Percentiles rank a stretch among this genome's conserved stretches.
Evolutionary conservation across 2,329 filamentous ascomycete species (phyloP).

Genomic region (Coniochaeta prunicola): DNA sequence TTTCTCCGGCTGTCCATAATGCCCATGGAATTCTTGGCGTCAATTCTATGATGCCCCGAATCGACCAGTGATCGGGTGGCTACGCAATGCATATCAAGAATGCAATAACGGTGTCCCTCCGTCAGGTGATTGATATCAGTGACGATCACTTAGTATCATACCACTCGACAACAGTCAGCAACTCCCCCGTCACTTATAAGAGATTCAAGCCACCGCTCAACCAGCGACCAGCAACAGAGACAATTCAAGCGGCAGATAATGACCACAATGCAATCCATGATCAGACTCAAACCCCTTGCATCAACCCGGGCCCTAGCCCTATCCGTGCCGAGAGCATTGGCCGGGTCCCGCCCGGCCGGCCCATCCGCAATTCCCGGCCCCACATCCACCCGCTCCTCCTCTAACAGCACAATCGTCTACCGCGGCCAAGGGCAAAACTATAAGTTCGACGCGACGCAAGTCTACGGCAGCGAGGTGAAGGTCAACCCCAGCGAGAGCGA

Average conservation of each 20-base stretch:
- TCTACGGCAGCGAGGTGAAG: conserved; percentile 10
- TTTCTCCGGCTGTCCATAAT: too few species aligned
- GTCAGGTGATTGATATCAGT: not conserved
- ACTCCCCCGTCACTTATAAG: not conserved
- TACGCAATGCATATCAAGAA: too few species aligned
- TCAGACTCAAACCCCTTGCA: not conserved
- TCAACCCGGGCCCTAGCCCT: not conserved
- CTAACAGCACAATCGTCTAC: conserved; percentile 11
- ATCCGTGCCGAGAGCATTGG: not conserved
- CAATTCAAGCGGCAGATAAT: not conserved
- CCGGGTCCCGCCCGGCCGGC: not conserved
- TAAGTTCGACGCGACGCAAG: conserved; percentile 4
- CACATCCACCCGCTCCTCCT: conserved; percentile 1
- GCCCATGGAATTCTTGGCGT: too few species aligned
- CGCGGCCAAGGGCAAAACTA: conserved; percentile 5
- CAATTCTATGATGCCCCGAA: too few species aligned
- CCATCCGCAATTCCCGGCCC: not conserved
- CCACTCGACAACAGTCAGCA: not conserved
- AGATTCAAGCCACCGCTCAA: too few species aligned
- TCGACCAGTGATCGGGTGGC: too few species aligned
- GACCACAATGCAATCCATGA: not conserved
- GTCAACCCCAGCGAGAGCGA: conserved; percentile 14
- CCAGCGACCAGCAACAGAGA: too few species aligned
- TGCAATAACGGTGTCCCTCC: too few species aligned
- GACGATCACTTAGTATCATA: not conserved